Evolutionary conservation across 495 filamentous ascomycete genomes (phyloP).

Genomic region (Annulohypoxylon moriforme): DNA sequence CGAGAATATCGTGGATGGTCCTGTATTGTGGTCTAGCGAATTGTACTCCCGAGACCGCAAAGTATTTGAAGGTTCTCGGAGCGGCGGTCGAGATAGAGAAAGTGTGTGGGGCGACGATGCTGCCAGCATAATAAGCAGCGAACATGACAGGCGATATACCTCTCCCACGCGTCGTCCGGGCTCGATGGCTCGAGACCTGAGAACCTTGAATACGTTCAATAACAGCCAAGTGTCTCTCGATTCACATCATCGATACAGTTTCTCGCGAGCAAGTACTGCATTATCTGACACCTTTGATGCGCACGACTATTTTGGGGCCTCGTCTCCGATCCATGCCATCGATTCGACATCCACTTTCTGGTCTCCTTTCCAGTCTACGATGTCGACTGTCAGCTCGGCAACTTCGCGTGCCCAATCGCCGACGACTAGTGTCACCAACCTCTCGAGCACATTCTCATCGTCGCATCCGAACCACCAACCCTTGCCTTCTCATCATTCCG

Average conservation of each 20-base stretch:
- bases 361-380: slow-evolving; percentile 79
- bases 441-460: slow-evolving; percentile 57
- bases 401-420: slow-evolving; percentile 66
- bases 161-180: slow-evolving; percentile 50
- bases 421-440: slow-evolving; percentile 64
- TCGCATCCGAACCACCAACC: slow-evolving; percentile 53
- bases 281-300: slow-evolving; percentile 74
- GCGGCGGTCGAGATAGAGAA: slow-evolving; percentile 50
- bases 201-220: slow-evolving; percentile 65
- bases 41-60: slow-evolving; percentile 83
- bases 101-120: slow-evolving; percentile 63
- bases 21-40: slow-evolving; percentile 92
- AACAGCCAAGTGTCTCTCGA: slow-evolving; percentile 73
- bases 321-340: slow-evolving; percentile 76
- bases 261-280: slow-evolving; percentile 64
- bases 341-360: slow-evolving; percentile 88
- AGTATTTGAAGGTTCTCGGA: slow-evolving; percentile 74
- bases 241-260: slow-evolving; percentile 69
- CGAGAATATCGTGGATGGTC: slow-evolving; percentile 85
- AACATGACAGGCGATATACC: slow-evolving; percentile 55
- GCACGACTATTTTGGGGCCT: slow-evolving; percentile 73
- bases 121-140: slow-evolving; percentile 67
- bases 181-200: slow-evolving; percentile 60
- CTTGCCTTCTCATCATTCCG: slow-evolving; percentile 53
- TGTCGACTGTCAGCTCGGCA: slow-evolving; percentile 70